Evolutionary conservation across 2,329 filamentous ascomycete genomes (phyloP), one percentile per base, ranked within the genome.

Genomic region (Periglandula ipomoeae): DNA sequence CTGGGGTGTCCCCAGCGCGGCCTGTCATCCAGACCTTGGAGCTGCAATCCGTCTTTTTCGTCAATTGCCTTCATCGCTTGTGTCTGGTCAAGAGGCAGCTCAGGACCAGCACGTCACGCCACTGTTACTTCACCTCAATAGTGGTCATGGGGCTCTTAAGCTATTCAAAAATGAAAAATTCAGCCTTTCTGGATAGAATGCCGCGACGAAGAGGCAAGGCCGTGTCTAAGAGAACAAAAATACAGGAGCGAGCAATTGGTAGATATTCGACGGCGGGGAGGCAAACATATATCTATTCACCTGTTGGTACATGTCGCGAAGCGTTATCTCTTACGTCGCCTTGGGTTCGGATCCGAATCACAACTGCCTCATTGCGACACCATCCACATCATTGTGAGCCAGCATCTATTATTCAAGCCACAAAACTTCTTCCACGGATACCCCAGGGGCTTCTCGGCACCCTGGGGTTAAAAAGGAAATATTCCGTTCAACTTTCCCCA

Each of bases 1-100:
- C 37, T 19, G 19, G 26, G 26, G 45, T 47, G 45, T 47, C 35
- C 24, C 37, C 24, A 47, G 24, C 45, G 41, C 45, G 45, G 45
- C 10, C 19, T 24, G 45, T 41, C 45, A 47, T 47, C 20, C n/a
- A 44, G 17, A 23, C 2, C 32, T 17, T 20, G 22, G 17, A n/a
- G 19, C 42, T 32, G 19, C 19, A 19, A 19, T n/a, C n/a, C n/a
- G n/a, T n/a, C n/a, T n/a, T n/a, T n/a, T n/a, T n/a, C n/a, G 7
- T 22, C 32, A 44, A 22, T 8, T 35, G 24, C 38, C 38, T 20
- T 41, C 38, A 19, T 23, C 45, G 30, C 19, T 24, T 10, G 4
- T 27, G 10, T 11, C 26, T 24, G 22, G n/a, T 20, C 17, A 11
- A 19, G 30, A n/a, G 20, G 26, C 43, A 19, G 27, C 24, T 22